Evolutionary conservation across 768 basidiomycete species (phyloP), one percentile per base, ranked within the genome.

Genomic region (Russula foetens): DNA sequence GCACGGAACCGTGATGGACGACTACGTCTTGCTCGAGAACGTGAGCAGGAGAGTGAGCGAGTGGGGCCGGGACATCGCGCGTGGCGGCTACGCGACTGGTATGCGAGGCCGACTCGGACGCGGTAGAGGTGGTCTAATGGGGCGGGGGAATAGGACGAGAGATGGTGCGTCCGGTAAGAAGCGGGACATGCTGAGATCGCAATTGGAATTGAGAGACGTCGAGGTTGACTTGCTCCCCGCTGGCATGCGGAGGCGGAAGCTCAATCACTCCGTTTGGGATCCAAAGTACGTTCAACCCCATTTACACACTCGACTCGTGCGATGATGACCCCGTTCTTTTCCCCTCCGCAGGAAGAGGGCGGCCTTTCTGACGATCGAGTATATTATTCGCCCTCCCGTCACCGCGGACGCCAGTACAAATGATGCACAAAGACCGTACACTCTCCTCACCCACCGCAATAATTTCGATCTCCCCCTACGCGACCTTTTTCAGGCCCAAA

Each of bases 1-100:
- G 5, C 92, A 89, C 82, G 90, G 91, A 9, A 79, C 81, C 28
- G 86, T 96, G 85, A 88, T 92, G 85, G 81, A 86, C 66, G 94
- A 97, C 73, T 97, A 93, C 71, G 77, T 78, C 44, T 94, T 85
- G 70, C 76, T 97, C 65, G 94, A 97, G 73, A 89, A 92, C 19
- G 72, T 92, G 31, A 84, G 88, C 23, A 74, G 93, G 64, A 84
- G 80, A 66, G 84, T 88, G n/a, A 76, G 78, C 24, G 83, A 81
- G 14, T 90, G 87, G 85, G 91, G 87, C 0, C 71, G 74, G 66
- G 82, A 90, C 67, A 88, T 91, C 61, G 79, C 79, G 63, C 76
- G 76, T 53, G 81, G 89, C 58, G 80, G 86, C 44, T 83, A 82
- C 71, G 69, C 71, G 67, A 67, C 75, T n/a, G n/a, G n/a, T 68